A percentile compares a stretch with the other conserved stretches of the same genome.
phyloP scores from a whole-genome alignment of 306 rosid species.

The Calophaca sinica region DNA sequence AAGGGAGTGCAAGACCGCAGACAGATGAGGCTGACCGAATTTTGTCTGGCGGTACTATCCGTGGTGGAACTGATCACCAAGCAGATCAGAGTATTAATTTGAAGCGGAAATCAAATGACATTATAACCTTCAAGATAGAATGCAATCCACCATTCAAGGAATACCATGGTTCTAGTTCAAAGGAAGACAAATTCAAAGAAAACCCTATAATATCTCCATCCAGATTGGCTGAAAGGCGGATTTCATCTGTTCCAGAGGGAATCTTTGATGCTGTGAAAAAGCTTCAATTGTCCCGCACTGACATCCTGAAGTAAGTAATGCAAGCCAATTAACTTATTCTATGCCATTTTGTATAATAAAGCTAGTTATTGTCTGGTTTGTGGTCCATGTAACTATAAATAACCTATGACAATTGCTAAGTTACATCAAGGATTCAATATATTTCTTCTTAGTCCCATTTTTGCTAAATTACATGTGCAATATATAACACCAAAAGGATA shows the following conservation, averaged over 20 bases:
- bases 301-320: conserved; percentile 78
- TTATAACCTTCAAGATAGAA: conserved; percentile 33
- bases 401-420: not conserved
- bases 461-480: not conserved
- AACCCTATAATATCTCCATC: conserved; percentile 45
- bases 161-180: conserved; percentile 46
- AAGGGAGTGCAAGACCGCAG: conserved; percentile 47
- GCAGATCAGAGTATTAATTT: conserved; percentile 44
- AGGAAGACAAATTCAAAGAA: conserved; percentile 55
- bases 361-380: conserved; percentile 21
- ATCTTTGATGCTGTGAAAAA: conserved; percentile 64
- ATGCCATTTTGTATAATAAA: conserved; percentile 30
- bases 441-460: not conserved
- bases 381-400: not conserved
- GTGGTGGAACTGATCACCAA: conserved; percentile 44
- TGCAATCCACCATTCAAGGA: conserved; percentile 50
- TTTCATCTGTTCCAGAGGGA: conserved; percentile 55
- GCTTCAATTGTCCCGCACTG: conserved; percentile 81
- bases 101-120: conserved; percentile 50
- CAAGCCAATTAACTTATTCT: conserved; percentile 19
- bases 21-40: conserved; percentile 40
- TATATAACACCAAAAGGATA: not conserved
- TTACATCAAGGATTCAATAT: no score
- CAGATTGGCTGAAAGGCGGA: conserved; percentile 47
- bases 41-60: conserved; percentile 40